A percentile compares a stretch with the other conserved stretches of the same genome.
phyloP scores from a whole-genome alignment of 805 yeast species.

The Hanseniaspora lindneri region DNA sequence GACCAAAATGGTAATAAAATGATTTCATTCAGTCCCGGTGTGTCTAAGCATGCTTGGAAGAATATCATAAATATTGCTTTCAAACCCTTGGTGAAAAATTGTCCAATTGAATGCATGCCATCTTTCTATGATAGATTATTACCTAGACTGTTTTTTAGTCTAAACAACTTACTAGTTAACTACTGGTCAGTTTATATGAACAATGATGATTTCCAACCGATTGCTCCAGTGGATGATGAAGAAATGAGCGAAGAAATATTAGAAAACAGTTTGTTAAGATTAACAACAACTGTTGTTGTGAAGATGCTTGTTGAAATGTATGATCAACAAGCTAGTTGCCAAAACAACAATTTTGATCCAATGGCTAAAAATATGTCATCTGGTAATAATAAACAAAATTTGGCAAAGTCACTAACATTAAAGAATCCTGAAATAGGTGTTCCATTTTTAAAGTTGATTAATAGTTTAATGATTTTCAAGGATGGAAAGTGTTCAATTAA shows the following conservation, averaged over 20 bases:
- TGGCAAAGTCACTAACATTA: conserved; percentile 54
- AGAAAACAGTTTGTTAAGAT: conserved; percentile 90
- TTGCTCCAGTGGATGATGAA: conserved; percentile 57
- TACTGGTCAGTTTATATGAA: conserved; percentile 50
- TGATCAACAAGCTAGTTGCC: conserved; percentile 53
- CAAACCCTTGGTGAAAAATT: conserved; percentile 73
- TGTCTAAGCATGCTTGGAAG: conserved; percentile 92
- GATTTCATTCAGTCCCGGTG: conserved; percentile 42
- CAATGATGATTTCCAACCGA: conserved; percentile 33
- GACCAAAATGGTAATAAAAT: conserved; percentile 19
- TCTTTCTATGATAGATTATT: conserved; percentile 64
- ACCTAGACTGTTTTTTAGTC: conserved; percentile 59
- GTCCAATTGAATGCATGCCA: conserved; percentile 61
- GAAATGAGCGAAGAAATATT: conserved; percentile 94
- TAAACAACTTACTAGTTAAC: conserved; percentile 60
- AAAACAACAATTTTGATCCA: conserved; percentile 19
- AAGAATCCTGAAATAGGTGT: conserved; percentile 56
- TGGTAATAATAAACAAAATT: conserved; percentile 45
- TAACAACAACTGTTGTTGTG: conserved; percentile 83
- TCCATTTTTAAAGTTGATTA: conserved; percentile 61
- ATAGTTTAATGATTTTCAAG: conserved; percentile 66
- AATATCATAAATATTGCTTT: conserved; percentile 87
- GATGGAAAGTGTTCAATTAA: conserved; percentile 91
- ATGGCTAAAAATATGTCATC: conserved; percentile 23
- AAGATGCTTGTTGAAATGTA: conserved; percentile 76